These are phyloP conservation scores for Astrothelium subdiscretum DNA, from an alignment of 495 filamentous ascomycete species.

Conservation along the genomic window DNA sequence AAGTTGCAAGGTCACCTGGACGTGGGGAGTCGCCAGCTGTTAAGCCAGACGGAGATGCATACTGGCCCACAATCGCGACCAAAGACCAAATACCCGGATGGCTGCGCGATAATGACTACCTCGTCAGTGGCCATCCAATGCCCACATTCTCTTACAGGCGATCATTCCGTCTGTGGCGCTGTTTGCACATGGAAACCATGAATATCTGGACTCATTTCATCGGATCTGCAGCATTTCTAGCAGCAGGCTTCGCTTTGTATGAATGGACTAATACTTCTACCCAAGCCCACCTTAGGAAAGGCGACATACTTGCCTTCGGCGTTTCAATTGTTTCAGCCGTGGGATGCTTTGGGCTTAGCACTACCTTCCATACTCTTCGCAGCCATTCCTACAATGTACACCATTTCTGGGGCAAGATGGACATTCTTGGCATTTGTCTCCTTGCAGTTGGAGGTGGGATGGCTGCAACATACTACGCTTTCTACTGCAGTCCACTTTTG, in stretches of 20 bases:
- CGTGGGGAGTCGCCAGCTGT: not conserved
- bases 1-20: not conserved
- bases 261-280: not conserved
- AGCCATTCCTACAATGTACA: slow-evolving; percentile 11
- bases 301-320: slow-evolving; percentile 4
- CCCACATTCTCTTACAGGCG: slow-evolving; percentile 3
- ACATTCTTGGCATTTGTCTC: slow-evolving; percentile 6
- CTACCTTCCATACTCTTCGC: slow-evolving; percentile 5
- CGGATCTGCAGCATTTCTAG: slow-evolving; percentile 2
- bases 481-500: slow-evolving; percentile 1
- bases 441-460: not conserved
- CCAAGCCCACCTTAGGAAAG: not conserved
- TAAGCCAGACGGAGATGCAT: not conserved
- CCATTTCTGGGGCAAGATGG: slow-evolving; percentile 6
- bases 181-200: slow-evolving; percentile 8
- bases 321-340: slow-evolving; percentile 1
- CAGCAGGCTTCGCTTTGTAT: not conserved
- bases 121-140: slow-evolving; percentile 7
- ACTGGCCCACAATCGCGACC: slow-evolving; percentile 1
- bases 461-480: slow-evolving; percentile 4
- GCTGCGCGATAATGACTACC: slow-evolving; percentile 7
- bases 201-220: slow-evolving; percentile 8
- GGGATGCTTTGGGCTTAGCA: slow-evolving; percentile 6
- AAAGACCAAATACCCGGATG: not conserved
- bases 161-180: slow-evolving; percentile 8